Evolutionary conservation across 1,284 basidiomycete species (phyloP), one percentile per base, ranked within the genome.

Genomic region (Ceratobasidium sp.): DNA sequence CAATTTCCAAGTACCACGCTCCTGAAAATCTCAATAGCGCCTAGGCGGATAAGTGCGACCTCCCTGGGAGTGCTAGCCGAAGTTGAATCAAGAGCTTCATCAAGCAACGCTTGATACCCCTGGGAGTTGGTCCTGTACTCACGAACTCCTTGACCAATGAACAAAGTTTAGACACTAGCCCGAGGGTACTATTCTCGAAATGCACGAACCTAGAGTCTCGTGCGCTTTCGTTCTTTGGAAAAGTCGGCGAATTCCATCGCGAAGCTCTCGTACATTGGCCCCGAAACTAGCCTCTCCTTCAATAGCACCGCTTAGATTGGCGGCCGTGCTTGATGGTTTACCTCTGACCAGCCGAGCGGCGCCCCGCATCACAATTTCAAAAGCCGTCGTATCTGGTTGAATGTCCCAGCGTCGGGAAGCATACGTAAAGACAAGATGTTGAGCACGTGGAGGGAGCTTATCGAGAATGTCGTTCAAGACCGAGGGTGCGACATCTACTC

Each of bases 1-100:
- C 66, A 70, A 23, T 70, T 70, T 13, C 66, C 54, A 16, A 70
- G 28, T 28, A 70, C n/a, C 23, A 70, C 66, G 54, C 35, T 46
- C 30, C 18, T 38, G 41, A 70, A 70, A 4, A 52, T 23, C 26
- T 70, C 26, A 16, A 70, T 57, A 7, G 66, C 54, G 28, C 57
- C 47, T 57, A 47, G 52, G 21, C 54, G 38, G 28, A 70, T 32
- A 23, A 58, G 58, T 1, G 41, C 11, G 7, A 23, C 13, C 23
- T 44, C 23, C 44, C 26, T 13, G 26, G 41, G 23, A 11, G 23
- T 26, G n/a, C 28, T 41, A 6, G 41, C 43, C 5, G 58, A 44
- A 6, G 41, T 23, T 9, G 38, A 26, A 30, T 61, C 58, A 1
- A 61, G 26, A 13, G 58, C 58, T 1, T 30, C 14, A 30, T 46